Evolutionary conservation across 2,329 filamentous ascomycete species (phyloP), one percentile per base, ranked within the genome.

Genomic region (Beauveria bassiana): DNA sequence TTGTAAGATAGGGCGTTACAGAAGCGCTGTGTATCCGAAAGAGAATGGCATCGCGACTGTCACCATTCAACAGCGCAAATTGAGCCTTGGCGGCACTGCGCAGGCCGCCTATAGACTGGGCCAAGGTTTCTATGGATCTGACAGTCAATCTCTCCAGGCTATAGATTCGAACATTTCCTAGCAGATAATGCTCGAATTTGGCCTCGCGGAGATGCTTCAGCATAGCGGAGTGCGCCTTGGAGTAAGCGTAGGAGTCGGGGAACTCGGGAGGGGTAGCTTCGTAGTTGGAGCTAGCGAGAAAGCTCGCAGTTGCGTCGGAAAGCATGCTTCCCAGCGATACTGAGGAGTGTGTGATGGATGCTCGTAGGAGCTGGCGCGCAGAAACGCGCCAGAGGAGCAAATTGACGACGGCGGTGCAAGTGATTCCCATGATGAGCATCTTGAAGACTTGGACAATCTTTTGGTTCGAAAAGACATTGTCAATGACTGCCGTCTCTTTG

Each of bases 61-160:
- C 51, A 26, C 59, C 50, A 26, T 92, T 64, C 93, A 96, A 79
- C 45, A 96, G 80, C 20, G 88, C 84, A 70, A 96, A 95, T 70
- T 96, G 92, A 31, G 92, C 91, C 62, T 87, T 84, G 34, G 91
- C 91, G 45, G 93, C 91, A 77, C 91, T 96, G 66, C 90, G 83
- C 67, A 97, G 77, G 6, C 91, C 92, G 72, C 93, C 91, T 64
- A 96, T 86, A 65, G 90, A 91, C 72, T 96, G 92, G 14, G 90
- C 86, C 45, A 96, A 81, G 54, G 85, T 86, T 71, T 93, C 89
- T 69, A 96, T 85, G 68, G 89, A 92, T 68, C 89, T 87, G 54
- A 92, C 89, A 3, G 96, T 81, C 31, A 83, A 85, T 63, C 87
- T 85, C 70, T 96, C 89, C 5, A 93, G 79, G 46, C 82, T 81